Conservation (phyloP, 2,329 filamentous ascomycete species). For the Sclerotinia subarctica region DNA sequence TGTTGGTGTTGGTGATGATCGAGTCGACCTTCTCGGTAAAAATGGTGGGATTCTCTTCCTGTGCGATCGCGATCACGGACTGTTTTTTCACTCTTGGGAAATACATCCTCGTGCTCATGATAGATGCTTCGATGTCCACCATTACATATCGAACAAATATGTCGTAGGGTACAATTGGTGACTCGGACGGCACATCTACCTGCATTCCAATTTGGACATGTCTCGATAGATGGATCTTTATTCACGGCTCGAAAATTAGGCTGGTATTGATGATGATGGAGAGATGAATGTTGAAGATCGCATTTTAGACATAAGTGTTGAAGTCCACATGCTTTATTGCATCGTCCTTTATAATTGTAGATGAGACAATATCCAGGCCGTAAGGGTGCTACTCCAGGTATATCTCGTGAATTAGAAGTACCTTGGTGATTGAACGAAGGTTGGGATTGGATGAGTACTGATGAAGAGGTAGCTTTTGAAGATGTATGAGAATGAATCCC, state of each 20-base stretch:
- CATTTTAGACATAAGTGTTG: constrained; percentile 12
- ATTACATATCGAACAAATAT: neutral
- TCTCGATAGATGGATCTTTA: neutral
- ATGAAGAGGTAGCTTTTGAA: neutral
- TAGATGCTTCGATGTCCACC: constrained; percentile 8
- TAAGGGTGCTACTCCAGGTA: constrained; percentile 2
- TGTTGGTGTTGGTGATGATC: neutral
- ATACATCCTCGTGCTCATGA: neutral
- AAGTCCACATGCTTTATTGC: constrained; percentile 4
- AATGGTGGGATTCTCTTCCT: neutral
- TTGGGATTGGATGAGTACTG: neutral
- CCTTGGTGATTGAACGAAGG: neutral
- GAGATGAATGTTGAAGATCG: constrained; percentile 10
- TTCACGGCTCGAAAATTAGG: constrained; percentile 1
- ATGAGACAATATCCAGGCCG: constrained; percentile 8
- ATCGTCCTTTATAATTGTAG: constrained; percentile 7
- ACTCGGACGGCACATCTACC: neutral
- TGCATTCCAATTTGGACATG: neutral
- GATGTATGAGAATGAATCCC: neutral
- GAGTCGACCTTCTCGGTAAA: neutral
- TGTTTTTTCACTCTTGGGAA: neutral
- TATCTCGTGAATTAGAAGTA: neutral
- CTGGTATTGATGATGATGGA: constrained; percentile 5
- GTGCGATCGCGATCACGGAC: neutral
- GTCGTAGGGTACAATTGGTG: constrained; percentile 8